Base-by-base conservation (phyloP, 192 early-diverging fungal genomes). In the Backusella luteola region DNA sequence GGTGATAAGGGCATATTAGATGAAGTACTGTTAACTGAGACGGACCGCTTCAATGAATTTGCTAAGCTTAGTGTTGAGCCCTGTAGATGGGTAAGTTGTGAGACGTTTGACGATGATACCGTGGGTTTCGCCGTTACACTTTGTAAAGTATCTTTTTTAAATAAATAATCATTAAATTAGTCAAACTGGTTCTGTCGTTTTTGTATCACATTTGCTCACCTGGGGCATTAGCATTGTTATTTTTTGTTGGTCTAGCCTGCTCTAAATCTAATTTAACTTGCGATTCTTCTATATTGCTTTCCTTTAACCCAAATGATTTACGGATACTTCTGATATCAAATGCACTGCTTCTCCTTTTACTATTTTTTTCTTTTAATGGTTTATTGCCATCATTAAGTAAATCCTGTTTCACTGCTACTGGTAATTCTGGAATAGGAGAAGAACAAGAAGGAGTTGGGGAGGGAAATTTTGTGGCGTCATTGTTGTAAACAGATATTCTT, bases 21-120 rank as follows among this genome's bases (percentile, higher is more conserved):
- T 23, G 21, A 41, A 41, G 38, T 69, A 21, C 68, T 69, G 68
- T n/a, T 41, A 41, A 38, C 21, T 12, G 68, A 69, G 9, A 69
- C 38, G 11, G 68, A 69, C 21, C 68, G 68, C 41, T 69, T 69
- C 38, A 69, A 69, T 41, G 68, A 68, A 36, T 21, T 68, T 68
- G 67, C 34, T 39, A 38, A 21, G 21, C 68, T 69, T 12, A 69
- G n/a, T 36, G 68, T 23, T 12, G 68, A 38, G 11, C 36, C n/a
- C 8, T 39, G 66, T 35, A n/a, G 29, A 35, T 32, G 19, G 34
- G 17, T 1, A 17, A 17, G 66, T 17, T 32, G 66, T 67, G 66
- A 35, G 34, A 35, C 34, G 29, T 35, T 35, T 67, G 66, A 35
- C 34, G 66, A 35, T n/a, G 66, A 35, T 7, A 35, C 56, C 23